A percentile compares a stretch with the other conserved stretches of the same genome.
Conservation (phyloP, 768 basidiomycete genomes). For the Asterophora parasitica region DNA sequence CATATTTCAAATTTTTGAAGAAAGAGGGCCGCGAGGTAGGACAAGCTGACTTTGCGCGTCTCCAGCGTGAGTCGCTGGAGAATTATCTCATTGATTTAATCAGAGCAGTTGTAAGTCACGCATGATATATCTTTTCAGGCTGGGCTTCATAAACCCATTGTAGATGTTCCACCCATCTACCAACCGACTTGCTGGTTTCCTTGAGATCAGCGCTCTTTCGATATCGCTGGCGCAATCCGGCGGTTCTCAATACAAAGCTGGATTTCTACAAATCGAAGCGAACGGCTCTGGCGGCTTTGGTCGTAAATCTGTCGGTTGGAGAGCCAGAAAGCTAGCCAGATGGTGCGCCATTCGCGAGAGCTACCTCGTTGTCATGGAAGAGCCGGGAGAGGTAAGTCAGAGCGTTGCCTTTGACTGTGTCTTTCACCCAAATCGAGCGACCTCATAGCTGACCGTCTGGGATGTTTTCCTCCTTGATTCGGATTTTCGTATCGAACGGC, state of each 20-base stretch:
- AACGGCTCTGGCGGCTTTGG: conserved; percentile 55
- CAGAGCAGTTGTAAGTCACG: conserved; percentile 70
- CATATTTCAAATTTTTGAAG: conserved; percentile 84
- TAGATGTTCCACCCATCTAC: conserved; percentile 96
- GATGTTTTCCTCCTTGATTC: conserved; percentile 92
- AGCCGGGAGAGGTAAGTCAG: conserved; percentile 72
- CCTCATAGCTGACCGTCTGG: conserved; percentile 66
- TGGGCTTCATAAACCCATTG: conserved; percentile 1
- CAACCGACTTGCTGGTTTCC: conserved; percentile 83
- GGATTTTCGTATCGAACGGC: conserved; percentile 88
- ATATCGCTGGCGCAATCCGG: conserved; percentile 75
- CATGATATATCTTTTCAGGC: not conserved
- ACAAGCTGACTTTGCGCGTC: conserved; percentile 71
- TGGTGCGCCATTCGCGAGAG: conserved; percentile 95
- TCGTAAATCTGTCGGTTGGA: conserved; percentile 58
- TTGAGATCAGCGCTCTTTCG: conserved; percentile 88
- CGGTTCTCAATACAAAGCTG: conserved; percentile 88
- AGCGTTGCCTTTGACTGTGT: conserved; percentile 1
- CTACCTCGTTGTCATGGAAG: conserved; percentile 81
- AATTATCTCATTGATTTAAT: conserved; percentile 86
- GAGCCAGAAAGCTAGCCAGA: conserved; percentile 56
- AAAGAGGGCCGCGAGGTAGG: conserved; percentile 54
- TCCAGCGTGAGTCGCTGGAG: conserved; percentile 81
- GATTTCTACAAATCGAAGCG: conserved; percentile 63
- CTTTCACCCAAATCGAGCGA: not conserved